phyloP scores from a whole-genome alignment of 257 asterid species.

The Solanum clarkiae region DNA sequence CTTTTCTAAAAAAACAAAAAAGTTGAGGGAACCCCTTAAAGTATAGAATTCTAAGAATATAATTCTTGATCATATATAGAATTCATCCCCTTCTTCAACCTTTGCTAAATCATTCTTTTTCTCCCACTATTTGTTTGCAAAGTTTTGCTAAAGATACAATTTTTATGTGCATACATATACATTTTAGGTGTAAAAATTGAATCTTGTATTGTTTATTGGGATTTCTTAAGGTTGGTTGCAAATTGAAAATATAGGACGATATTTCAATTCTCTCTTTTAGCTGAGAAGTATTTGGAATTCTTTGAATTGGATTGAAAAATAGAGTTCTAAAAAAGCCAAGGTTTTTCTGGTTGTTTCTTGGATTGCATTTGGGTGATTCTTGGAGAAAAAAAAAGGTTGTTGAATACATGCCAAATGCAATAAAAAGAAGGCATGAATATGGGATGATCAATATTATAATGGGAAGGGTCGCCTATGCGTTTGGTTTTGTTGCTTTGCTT shows the following conservation, averaged over 20 bases:
- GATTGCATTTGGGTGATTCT: not conserved
- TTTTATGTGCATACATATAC: not conserved
- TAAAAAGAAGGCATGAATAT: constrained; percentile 15
- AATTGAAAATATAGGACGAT: too few species aligned
- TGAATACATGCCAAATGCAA: constrained; percentile 21
- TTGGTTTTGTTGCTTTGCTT: constrained; percentile 40
- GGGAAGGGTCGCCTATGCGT: constrained; percentile 22
- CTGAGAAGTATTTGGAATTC: not conserved
- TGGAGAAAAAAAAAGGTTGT: not conserved
- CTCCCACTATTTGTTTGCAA: not conserved
- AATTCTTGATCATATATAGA: not conserved
- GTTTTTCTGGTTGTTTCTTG: not conserved
- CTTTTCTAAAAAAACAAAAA: not conserved
- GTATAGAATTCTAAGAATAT: too few species aligned
- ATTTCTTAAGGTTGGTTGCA: not conserved
- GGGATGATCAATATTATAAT: constrained; percentile 21
- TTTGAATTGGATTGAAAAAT: not conserved
- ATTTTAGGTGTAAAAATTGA: not conserved
- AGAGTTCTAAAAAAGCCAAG: not conserved
- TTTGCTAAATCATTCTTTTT: not conserved
- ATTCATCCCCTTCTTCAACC: not conserved
- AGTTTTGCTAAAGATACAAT: not conserved
- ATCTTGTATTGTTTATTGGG: constrained; percentile 28
- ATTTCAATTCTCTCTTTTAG: not conserved
- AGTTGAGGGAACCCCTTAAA: not conserved